Percentiles rank a stretch among this genome's conserved stretches.
Evolutionary conservation across 805 yeast genomes (phyloP).

Genomic region (Kodamaea jinghongensis): DNA sequence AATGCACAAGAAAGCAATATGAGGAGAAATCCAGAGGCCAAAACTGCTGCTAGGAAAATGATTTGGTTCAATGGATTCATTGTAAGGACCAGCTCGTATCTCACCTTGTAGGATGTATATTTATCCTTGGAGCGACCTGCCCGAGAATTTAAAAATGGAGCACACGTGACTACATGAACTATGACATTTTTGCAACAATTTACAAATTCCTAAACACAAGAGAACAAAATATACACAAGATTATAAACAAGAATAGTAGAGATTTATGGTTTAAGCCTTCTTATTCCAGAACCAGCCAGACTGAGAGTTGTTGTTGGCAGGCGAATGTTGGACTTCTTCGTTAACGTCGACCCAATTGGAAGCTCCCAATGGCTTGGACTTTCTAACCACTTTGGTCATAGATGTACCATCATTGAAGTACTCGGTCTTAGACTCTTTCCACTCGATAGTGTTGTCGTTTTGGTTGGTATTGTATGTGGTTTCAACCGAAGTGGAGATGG

Average conservation of each 20-base stretch:
- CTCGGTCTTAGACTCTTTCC: conserved; percentile 33
- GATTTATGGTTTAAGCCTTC: neutral
- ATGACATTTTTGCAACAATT: too few species aligned
- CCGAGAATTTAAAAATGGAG: too few species aligned
- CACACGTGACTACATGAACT: too few species aligned
- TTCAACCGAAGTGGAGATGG: conserved; percentile 28
- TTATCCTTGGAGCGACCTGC: too few species aligned
- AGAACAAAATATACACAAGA: too few species aligned
- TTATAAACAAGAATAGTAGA: too few species aligned
- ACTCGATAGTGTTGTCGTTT: conserved; percentile 27
- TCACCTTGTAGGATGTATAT: too few species aligned
- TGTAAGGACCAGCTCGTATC: neutral
- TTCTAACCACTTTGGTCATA: conserved; percentile 26
- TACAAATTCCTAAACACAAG: too few species aligned
- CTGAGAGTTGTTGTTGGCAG: neutral
- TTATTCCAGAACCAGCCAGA: conserved; percentile 26
- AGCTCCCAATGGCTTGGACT: conserved; percentile 34
- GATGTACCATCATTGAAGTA: conserved; percentile 38
- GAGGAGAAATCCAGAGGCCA: conserved; percentile 44
- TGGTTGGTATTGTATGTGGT: conserved; percentile 24
- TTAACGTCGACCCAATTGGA: conserved; percentile 31
- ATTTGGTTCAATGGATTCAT: conserved; percentile 48
- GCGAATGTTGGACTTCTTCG: conserved; percentile 19
- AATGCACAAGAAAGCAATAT: conserved; percentile 46
- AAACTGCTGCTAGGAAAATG: conserved; percentile 44